These are phyloP conservation scores for Pythium monospermum DNA, from an alignment of 352 stramenopile species.

Conservation along the genomic window DNA sequence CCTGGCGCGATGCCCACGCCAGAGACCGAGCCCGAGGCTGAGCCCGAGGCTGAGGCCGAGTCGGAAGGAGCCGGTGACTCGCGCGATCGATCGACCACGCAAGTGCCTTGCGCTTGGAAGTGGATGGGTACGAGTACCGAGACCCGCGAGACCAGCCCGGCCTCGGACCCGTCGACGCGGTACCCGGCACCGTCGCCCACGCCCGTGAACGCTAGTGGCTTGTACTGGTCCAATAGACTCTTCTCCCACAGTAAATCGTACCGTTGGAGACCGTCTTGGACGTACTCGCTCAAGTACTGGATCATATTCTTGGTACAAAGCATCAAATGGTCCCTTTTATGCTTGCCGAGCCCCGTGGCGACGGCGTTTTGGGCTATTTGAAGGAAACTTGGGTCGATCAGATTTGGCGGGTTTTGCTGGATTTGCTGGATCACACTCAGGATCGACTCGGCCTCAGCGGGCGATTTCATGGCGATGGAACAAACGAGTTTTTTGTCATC, in stretches of 20 bases:
- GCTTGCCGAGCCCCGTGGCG: slow-evolving; percentile 49
- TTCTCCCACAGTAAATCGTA: slow-evolving; percentile 84
- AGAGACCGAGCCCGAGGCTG: too few relatives aligned
- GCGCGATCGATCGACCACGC: slow-evolving; percentile 71
- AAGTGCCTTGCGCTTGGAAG: slow-evolving; percentile 76
- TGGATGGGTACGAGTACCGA: slow-evolving; percentile 75
- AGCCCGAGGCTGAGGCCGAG: too few relatives aligned
- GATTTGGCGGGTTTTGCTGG: slow-evolving; percentile 8
- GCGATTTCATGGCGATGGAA: slow-evolving; percentile 78
- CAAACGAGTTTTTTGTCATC: slow-evolving; percentile 79
- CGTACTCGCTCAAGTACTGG: slow-evolving; percentile 75
- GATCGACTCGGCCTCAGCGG: slow-evolving; percentile 72
- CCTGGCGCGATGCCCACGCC: slow-evolving; percentile 64
- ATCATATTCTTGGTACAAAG: slow-evolving; percentile 85
- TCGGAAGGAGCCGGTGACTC: slow-evolving; percentile 34
- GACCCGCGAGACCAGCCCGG: slow-evolving; percentile 53
- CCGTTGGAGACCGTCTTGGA: slow-evolving; percentile 73
- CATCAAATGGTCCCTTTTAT: slow-evolving; percentile 68
- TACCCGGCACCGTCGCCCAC: slow-evolving; percentile 69
- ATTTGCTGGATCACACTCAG: slow-evolving; percentile 50
- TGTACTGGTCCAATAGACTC: slow-evolving; percentile 75
- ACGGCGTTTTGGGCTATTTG: slow-evolving; percentile 66
- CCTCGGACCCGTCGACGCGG: slow-evolving; percentile 55
- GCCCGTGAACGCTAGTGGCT: slow-evolving; percentile 64
- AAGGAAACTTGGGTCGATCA: slow-evolving; percentile 58